Evolutionary conservation across 106 monocot species (phyloP).

Genomic region (Dioscorea zingiberensis): DNA sequence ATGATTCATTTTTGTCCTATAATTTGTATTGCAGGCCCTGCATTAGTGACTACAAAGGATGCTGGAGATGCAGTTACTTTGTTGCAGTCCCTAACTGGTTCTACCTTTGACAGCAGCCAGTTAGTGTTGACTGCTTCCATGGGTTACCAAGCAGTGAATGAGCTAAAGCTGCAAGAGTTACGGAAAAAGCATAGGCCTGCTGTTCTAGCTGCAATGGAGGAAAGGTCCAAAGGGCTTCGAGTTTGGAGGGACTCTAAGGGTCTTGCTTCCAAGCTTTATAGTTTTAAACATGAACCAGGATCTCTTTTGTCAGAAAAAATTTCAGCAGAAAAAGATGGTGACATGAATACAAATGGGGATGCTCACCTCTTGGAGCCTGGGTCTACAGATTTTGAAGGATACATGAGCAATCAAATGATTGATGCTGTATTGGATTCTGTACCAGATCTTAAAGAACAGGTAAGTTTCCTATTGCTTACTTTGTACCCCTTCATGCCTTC

Average conservation of each 20-base stretch:
- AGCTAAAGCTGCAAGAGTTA: conserved; percentile 52
- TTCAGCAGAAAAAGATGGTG: conserved; percentile 25
- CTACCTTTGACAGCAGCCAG: conserved; percentile 96
- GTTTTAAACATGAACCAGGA: conserved; percentile 76
- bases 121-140: conserved; percentile 93
- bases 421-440: conserved; percentile 56
- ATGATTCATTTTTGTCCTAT: not conserved
- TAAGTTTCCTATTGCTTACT: conserved; percentile 10
- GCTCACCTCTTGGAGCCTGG: conserved; percentile 19
- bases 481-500: not conserved
- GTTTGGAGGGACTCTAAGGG: conserved; percentile 65
- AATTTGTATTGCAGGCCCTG: conserved; percentile 56
- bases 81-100: conserved; percentile 87
- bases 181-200: conserved; percentile 70
- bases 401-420: conserved; percentile 26
- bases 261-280: conserved; percentile 83
- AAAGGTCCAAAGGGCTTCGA: conserved; percentile 60
- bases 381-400: conserved; percentile 27
- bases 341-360: conserved; percentile 31
- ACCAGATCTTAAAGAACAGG: conserved; percentile 87
- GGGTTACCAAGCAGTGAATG: conserved; percentile 80
- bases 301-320: conserved; percentile 34
- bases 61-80: conserved; percentile 95
- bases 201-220: conserved; percentile 64
- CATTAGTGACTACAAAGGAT: conserved; percentile 86